phyloP scores from a whole-genome alignment of 495 filamentous ascomycete genomes.

The Tuber brumale region DNA sequence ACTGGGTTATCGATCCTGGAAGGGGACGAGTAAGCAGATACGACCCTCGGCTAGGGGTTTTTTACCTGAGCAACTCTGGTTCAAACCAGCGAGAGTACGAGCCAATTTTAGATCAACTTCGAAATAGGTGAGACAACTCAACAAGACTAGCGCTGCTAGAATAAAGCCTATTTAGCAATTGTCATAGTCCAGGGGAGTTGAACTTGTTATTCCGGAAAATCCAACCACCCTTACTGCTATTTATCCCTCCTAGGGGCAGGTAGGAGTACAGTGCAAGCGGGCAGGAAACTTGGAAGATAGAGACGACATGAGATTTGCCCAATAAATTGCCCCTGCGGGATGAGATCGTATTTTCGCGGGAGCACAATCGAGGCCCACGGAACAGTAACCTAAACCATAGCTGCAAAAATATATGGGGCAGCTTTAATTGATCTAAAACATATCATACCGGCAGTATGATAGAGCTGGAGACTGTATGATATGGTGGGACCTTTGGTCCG shows the following conservation, averaged over 20 bases:
- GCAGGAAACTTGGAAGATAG: not conserved
- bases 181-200: not conserved
- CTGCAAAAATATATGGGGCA: not conserved
- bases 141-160: not conserved
- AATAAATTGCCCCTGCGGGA: not conserved
- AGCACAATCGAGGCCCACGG: not conserved
- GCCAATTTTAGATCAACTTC: not conserved
- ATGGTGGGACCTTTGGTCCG: not conserved
- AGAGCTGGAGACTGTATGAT: not conserved
- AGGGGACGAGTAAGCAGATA: not conserved
- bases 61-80: not conserved
- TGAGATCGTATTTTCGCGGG: not conserved
- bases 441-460: not conserved
- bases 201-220: not conserved
- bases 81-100: not conserved
- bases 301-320: not conserved
- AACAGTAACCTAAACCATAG: not conserved
- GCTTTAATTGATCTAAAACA: not conserved
- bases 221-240: not conserved
- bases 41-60: not conserved
- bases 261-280: not conserved
- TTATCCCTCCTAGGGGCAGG: not conserved
- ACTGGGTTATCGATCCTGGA: not conserved
- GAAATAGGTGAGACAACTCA: not conserved
- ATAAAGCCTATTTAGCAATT: not conserved